Evolutionary conservation across 805 yeast genomes (phyloP), one percentile per base, ranked within the genome.

Genomic region (Dipodascus albidus): DNA sequence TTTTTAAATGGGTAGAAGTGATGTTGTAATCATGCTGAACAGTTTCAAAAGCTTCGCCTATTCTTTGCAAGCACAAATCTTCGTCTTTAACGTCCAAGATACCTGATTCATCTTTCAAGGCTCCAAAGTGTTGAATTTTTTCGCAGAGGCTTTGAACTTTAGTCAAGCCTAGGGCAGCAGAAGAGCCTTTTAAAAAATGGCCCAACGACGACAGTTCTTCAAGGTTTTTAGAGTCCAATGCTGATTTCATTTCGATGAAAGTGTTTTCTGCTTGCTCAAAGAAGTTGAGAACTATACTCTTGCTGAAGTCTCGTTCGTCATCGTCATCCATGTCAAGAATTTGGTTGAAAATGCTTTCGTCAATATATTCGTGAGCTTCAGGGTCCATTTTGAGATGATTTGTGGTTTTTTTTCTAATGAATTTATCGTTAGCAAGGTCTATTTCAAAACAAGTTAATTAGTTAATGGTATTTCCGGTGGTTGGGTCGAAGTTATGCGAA

Each of bases 251-350:
- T 57, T 86, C 80, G 41, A 69, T 71, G 62, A 90, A 86, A 0
- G 96, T 91, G 19, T 81, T 83, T 55, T 76, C 74, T 3, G 95
- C 96, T 70, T 93, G 99, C 54, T 87, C 96, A 54, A 85, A 87
- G 67, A 87, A 91, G 31, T 95, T 89, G 56, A 79, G 79, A 53
- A 91, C 83, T 54, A 93, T 74, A 38, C 85, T 77, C 61, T 80
- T 74, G 33, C 91, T 83, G 72, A 93, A 93, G 4, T 88, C 96
- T 55, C 90, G 93, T 53, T 69, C 72, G 64, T 86, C 96, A 62
- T 91, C 98, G 64, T 91, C 96, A 68, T 93, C 99, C 97, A 93
- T 90, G 52, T 87, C 82, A 51, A 90, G 78, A 54, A 93, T 75
- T 71, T 93, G 98, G 54, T 83, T 80, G 65, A 93, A 84, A 24